These are phyloP conservation scores for Trametes elegans DNA, from an alignment of 768 basidiomycete genomes.

Conservation along the genomic window DNA sequence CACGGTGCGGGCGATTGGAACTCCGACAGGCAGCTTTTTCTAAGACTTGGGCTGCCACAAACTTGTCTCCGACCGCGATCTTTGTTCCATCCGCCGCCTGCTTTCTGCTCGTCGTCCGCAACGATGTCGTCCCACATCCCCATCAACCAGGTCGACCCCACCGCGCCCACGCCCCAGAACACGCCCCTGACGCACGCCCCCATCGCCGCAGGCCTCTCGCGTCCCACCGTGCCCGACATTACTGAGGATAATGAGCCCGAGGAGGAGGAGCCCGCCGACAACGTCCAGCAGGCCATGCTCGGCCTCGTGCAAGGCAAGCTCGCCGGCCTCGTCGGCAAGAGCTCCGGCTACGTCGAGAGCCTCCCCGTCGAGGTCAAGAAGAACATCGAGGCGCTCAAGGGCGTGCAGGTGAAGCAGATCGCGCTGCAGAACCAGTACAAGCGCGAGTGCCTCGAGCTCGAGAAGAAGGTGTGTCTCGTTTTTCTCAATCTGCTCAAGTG, in stretches of 20 bases:
- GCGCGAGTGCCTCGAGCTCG: conserved; percentile 89
- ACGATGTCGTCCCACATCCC: conserved; percentile 70
- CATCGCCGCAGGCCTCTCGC: conserved; percentile 74
- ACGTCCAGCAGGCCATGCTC: conserved; percentile 65
- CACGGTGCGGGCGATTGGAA: conserved; percentile 13
- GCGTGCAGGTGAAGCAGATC: conserved; percentile 88
- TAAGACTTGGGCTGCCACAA: background rate
- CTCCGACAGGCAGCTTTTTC: conserved; percentile 17
- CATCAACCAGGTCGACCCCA: conserved; percentile 56
- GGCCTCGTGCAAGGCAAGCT: conserved; percentile 89
- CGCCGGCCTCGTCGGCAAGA: conserved; percentile 80
- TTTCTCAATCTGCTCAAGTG: background rate
- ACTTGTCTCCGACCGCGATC: conserved; percentile 6
- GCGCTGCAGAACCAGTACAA: conserved; percentile 94
- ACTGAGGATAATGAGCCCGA: conserved; percentile 75
- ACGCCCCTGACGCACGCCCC: conserved; percentile 84
- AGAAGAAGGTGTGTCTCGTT: conserved; percentile 75
- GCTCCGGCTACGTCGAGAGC: conserved; percentile 92
- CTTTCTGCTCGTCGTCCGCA: conserved; percentile 14
- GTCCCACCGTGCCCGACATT: conserved; percentile 88
- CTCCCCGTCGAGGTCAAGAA: conserved; percentile 79
- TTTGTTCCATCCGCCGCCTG: conserved; percentile 18
- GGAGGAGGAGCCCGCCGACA: conserved; percentile 45
- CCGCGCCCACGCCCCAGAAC: conserved; percentile 94
- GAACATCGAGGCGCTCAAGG: conserved; percentile 89